Evolutionary conservation across 441 rosid genomes (phyloP).

Genomic region (Monsonia emarginata): DNA sequence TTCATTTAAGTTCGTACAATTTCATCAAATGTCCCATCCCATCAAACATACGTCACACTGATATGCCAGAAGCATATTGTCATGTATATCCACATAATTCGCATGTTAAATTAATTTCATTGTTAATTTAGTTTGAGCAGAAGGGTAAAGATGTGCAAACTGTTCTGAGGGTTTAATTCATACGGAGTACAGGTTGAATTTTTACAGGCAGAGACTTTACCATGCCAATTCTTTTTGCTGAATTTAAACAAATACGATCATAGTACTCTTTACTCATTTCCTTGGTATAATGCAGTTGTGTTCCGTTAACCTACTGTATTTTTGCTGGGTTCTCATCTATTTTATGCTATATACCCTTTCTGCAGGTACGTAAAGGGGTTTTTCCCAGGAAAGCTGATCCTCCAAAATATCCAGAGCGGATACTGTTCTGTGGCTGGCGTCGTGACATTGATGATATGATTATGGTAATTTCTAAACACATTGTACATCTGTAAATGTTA

Average conservation of each 20-base stretch:
- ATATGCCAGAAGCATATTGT: not conserved
- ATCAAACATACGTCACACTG: not conserved
- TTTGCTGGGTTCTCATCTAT: conserved; percentile 9
- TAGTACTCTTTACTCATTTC: not conserved
- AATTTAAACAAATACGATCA: too few species aligned
- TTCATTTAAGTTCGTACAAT: not conserved
- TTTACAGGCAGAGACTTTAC: too few species aligned
- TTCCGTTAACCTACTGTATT: not conserved
- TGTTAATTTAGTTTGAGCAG: too few species aligned
- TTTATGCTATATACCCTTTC: conserved; percentile 1
- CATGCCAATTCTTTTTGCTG: too few species aligned
- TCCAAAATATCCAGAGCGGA: conserved; percentile 83
- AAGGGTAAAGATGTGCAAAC: too few species aligned
- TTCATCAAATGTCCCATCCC: not conserved
- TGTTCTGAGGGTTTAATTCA: too few species aligned
- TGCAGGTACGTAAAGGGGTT: conserved; percentile 44
- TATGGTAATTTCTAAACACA: conserved; percentile 33
- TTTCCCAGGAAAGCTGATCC: conserved; percentile 57
- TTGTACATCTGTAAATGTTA: not conserved
- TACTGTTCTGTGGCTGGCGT: conserved; percentile 89
- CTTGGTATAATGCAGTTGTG: not conserved
- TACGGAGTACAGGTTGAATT: too few species aligned
- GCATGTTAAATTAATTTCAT: too few species aligned
- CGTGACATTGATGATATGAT: conserved; percentile 96
- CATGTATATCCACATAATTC: too few species aligned